Conservation (phyloP, 768 basidiomycete species). For the Psilocybe subaeruginosa region DNA sequence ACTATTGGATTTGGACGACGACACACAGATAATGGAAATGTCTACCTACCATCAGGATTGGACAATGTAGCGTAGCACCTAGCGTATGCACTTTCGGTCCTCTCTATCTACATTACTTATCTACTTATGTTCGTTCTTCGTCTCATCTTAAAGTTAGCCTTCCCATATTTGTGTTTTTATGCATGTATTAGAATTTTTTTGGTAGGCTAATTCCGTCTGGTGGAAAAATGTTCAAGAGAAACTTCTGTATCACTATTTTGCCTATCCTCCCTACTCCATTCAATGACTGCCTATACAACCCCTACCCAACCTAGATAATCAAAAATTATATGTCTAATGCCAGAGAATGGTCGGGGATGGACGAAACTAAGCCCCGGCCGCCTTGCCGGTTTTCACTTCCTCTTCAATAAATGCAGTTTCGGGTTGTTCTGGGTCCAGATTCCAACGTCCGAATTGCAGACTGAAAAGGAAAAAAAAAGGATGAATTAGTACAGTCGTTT, state of each 20-base stretch:
- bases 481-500: no score
- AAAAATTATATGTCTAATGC: no score
- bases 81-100: neutral
- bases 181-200: neutral
- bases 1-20: neutral
- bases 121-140: no score
- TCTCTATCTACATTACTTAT: neutral
- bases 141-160: no score
- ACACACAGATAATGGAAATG: neutral
- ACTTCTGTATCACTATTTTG: neutral
- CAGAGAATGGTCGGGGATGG: no score
- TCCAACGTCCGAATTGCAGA: neutral
- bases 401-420: neutral
- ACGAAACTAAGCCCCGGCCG: no score
- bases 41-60: neutral
- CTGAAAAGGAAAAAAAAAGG: neutral
- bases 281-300: no score
- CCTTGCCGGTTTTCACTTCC: neutral
- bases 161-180: neutral
- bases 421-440: neutral
- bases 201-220: neutral
- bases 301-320: no score
- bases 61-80: neutral
- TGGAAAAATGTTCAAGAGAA: neutral
- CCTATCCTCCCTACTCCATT: no score